These are phyloP conservation scores for Tilletia setariae DNA, from an alignment of 1,284 basidiomycete genomes.

Conservation along the genomic window DNA sequence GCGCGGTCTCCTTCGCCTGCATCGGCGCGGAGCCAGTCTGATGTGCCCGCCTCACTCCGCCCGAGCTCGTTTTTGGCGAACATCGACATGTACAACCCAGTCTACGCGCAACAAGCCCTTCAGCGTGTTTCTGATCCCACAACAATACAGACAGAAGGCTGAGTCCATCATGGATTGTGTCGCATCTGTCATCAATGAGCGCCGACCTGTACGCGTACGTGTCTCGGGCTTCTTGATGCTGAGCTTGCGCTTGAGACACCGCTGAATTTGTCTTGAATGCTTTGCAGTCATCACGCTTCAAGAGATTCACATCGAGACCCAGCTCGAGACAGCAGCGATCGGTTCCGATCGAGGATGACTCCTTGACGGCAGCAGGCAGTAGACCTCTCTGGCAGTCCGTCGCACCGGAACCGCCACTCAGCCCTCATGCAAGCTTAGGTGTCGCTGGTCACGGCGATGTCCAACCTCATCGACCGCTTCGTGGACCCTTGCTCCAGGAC, in stretches of 20 bases:
- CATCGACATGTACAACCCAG: conserved; percentile 43
- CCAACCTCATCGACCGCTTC: background rate
- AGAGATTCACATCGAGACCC: conserved; percentile 17
- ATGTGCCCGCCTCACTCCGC: conserved; percentile 36
- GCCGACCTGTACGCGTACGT: conserved; percentile 50
- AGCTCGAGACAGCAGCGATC: background rate
- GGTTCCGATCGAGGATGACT: background rate
- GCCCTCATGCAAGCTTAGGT: background rate
- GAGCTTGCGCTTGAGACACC: background rate
- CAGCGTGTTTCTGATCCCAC: conserved; percentile 37
- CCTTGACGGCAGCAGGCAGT: conserved; percentile 16
- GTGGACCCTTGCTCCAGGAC: background rate
- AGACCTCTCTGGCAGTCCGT: conserved; percentile 7
- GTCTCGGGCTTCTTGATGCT: conserved; percentile 46
- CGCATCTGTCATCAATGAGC: conserved; percentile 64
- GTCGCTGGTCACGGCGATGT: background rate
- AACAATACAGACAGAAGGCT: too few species aligned
- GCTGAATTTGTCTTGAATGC: conserved; percentile 1
- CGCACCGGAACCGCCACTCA: conserved; percentile 9
- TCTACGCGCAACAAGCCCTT: conserved; percentile 40
- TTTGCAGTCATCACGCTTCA: conserved; percentile 2
- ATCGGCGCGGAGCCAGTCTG: conserved; percentile 28
- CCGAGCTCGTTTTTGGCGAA: conserved; percentile 46
- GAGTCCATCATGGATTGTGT: conserved; percentile 86
- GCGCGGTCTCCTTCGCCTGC: background rate